Conservation (phyloP, 306 rosid genomes). For the Sechiopsis laciniata region DNA sequence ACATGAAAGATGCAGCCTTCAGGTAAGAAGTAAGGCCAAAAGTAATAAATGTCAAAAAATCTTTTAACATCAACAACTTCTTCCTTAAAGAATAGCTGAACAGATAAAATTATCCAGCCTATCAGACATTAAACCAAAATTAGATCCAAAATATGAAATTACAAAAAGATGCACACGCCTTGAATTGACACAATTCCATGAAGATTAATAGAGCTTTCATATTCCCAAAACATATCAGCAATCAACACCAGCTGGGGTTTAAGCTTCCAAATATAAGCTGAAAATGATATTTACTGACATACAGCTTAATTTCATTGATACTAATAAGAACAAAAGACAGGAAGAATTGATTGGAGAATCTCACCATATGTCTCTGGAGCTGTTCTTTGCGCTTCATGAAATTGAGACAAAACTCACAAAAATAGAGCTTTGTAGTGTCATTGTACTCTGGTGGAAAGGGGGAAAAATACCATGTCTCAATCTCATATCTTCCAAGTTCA, state of each 20-base stretch:
- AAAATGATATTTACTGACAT: neutral
- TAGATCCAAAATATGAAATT: neutral
- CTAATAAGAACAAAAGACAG: conserved; percentile 11
- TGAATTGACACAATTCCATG: neutral
- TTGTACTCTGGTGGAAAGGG: conserved; percentile 96
- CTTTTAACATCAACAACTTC: neutral
- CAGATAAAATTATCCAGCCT: neutral
- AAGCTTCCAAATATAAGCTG: neutral
- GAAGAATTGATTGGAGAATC: conserved; percentile 38
- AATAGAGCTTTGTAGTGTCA: conserved; percentile 80
- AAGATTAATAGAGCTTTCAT: neutral
- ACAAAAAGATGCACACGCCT: neutral
- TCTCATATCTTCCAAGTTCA: conserved; percentile 98
- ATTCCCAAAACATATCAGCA: neutral
- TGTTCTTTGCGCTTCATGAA: conserved; percentile 99
- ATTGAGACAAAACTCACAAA: conserved; percentile 98
- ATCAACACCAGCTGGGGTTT: neutral
- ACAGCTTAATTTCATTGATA: neutral
- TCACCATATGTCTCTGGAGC: conserved; percentile 99
- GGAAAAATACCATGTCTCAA: conserved; percentile 99
- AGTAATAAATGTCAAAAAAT: neutral
- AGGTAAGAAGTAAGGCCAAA: neutral
- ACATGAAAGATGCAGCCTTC: neutral
- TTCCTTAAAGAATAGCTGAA: neutral
- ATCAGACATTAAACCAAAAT: neutral